phyloP scores from a whole-genome alignment of 2,329 filamentous ascomycete species.

The Botrytis pseudocinerea region DNA sequence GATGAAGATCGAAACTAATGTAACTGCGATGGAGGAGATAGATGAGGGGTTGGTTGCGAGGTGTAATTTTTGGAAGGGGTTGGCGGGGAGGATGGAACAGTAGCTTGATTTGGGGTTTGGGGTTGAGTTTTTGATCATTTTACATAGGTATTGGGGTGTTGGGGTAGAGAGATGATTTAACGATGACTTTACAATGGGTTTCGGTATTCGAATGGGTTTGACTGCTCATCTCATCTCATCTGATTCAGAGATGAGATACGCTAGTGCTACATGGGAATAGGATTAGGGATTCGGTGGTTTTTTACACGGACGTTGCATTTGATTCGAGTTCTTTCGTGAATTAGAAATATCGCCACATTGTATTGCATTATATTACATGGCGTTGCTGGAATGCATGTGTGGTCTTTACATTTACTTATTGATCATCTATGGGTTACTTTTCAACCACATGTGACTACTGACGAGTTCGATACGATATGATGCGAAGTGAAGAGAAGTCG shows the following conservation, averaged over 20 bases:
- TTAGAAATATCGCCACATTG: background rate
- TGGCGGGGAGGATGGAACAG: constrained; percentile 12
- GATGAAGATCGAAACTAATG: constrained; percentile 35
- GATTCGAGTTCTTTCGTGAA: background rate
- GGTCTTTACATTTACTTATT: background rate
- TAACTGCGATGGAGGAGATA: background rate
- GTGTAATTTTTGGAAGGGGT: background rate
- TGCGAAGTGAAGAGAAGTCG: background rate
- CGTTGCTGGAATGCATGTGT: background rate
- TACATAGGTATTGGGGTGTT: background rate
- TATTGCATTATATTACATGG: background rate
- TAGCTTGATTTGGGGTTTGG: background rate
- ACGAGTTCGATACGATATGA: background rate
- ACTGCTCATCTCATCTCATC: background rate
- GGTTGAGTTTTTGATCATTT: background rate
- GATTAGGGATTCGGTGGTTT: background rate
- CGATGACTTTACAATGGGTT: background rate
- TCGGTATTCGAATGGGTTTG: background rate
- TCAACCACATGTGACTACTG: background rate
- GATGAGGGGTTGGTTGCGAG: background rate
- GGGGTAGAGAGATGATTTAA: background rate
- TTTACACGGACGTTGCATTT: background rate
- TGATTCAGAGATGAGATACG: no score
- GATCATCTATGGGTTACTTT: background rate
- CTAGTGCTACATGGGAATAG: background rate